A percentile compares a stretch with the other conserved stretches of the same genome.
These are phyloP conservation scores for Cercophora samala DNA, from an alignment of 495 filamentous ascomycete genomes.

Conservation along the genomic window DNA sequence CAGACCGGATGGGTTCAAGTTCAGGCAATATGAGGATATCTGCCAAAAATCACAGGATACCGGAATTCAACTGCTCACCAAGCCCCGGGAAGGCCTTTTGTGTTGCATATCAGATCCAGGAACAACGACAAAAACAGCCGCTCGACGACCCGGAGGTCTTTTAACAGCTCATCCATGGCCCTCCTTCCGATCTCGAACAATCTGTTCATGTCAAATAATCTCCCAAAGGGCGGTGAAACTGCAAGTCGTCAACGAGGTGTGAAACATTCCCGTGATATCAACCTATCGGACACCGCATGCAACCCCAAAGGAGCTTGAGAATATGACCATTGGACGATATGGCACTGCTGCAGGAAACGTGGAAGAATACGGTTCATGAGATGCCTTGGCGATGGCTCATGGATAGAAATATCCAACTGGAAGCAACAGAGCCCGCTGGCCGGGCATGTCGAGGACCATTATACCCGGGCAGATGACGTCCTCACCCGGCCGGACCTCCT, in stretches of 20 bases:
- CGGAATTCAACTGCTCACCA: too few species aligned
- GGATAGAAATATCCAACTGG: not conserved
- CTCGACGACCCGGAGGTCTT: not conserved
- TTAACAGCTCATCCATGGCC: not conserved
- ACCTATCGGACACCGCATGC: not conserved
- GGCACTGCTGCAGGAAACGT: not conserved
- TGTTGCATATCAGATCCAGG: not conserved
- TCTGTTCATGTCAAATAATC: not conserved
- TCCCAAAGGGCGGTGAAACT: not conserved
- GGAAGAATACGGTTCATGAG: not conserved
- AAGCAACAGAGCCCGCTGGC: not conserved
- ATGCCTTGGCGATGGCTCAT: not conserved
- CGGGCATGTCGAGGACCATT: not conserved
- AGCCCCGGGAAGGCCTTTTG: not conserved
- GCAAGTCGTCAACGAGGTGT: not conserved
- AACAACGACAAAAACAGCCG: not conserved
- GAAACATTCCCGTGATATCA: not conserved
- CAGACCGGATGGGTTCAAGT: too few species aligned
- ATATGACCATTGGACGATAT: not conserved
- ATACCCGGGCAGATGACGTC: not conserved
- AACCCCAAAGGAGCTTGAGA: not conserved
- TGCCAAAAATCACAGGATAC: too few species aligned
- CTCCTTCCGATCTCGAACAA: not conserved
- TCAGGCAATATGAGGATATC: too few species aligned
- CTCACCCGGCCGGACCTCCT: not conserved